Evolutionary conservation across 768 basidiomycete genomes (phyloP), one percentile per base, ranked within the genome.

Genomic region (Leccinum variicolor): DNA sequence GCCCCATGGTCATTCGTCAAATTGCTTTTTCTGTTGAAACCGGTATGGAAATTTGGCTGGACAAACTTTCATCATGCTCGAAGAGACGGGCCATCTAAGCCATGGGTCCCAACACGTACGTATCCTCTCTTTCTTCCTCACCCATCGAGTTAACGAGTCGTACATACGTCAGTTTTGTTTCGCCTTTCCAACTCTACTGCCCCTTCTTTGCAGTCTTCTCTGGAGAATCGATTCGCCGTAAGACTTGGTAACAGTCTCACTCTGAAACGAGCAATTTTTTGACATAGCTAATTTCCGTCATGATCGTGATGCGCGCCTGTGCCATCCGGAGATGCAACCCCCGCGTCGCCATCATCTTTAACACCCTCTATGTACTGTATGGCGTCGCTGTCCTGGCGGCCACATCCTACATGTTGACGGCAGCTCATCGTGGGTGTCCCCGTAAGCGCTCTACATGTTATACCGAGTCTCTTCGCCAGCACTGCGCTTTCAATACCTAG

Each of bases 221-320:
- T 11, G 51, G 66, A 10, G 66, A 70, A 39, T 57, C 66, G 0
- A 61, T 70, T 15, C 66, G 67, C 10, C 50, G 67, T 68, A 36
- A 58, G 67, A 60, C 19, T 41, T n/a, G 9, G 9, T 48, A 4
- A 19, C 19, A 28, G n/a, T 33, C 7, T 25, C 6, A 6, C n/a
- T 3, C 1, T 8, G n/a, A 34, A 29, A 41, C 2, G 15, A 31
- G 17, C 36, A n/a, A 29, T n/a, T 33, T 41, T 19, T 21, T 50
- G 19, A 56, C 17, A 3, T 3, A 41, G 6, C 13, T 0, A 17
- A 15, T 19, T 21, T 1, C n/a, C 71, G 69, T 71, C 19, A 53
- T 71, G 39, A 62, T 71, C 8, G 56, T 57, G 17, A 50, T 69
- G 48, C 64, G 69, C 3, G 58, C 63, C 11, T 71, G 67, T 48